Percentiles rank a stretch among this genome's conserved stretches.
Evolutionary conservation across 371 early-diverging fungal species (phyloP).

Genomic region (Rhizomucor miehei): DNA sequence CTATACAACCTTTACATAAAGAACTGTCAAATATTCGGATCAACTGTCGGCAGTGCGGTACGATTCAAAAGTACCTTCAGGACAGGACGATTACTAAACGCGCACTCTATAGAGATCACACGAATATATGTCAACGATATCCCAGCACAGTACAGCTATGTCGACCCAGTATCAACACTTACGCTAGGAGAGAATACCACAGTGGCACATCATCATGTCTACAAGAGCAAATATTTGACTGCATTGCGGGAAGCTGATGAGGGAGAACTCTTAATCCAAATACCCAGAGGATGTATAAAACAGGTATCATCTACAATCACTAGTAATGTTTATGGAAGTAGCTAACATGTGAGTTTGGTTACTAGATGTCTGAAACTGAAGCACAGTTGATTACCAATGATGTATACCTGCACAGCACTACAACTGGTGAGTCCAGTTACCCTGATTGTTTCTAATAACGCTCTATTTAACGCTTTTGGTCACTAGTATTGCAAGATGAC

Average conservation of each 20-base stretch:
- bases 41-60: conserved; percentile 68
- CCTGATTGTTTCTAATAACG: too few species aligned
- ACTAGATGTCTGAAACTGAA: conserved; percentile 25
- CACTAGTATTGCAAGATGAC: conserved; percentile 16
- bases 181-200: conserved; percentile 43
- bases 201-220: conserved; percentile 59
- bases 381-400: conserved; percentile 22
- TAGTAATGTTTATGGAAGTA: too few species aligned
- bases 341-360: background rate
- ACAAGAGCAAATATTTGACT: conserved; percentile 55
- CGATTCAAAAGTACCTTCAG: background rate
- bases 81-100: too few species aligned
- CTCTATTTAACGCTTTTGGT: too few species aligned
- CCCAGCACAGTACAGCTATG: conserved; percentile 48
- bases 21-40: conserved; percentile 48
- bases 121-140: conserved; percentile 57
- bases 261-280: conserved; percentile 61
- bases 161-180: conserved; percentile 52
- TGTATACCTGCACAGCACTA: conserved; percentile 17
- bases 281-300: conserved; percentile 55
- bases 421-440: conserved; percentile 2
- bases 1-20: conserved; percentile 51
- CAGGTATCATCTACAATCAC: conserved; percentile 20
- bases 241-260: conserved; percentile 62
- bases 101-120: conserved; percentile 48